Conservation (phyloP, 1,284 basidiomycete species). For the Tilletia setariae region DNA sequence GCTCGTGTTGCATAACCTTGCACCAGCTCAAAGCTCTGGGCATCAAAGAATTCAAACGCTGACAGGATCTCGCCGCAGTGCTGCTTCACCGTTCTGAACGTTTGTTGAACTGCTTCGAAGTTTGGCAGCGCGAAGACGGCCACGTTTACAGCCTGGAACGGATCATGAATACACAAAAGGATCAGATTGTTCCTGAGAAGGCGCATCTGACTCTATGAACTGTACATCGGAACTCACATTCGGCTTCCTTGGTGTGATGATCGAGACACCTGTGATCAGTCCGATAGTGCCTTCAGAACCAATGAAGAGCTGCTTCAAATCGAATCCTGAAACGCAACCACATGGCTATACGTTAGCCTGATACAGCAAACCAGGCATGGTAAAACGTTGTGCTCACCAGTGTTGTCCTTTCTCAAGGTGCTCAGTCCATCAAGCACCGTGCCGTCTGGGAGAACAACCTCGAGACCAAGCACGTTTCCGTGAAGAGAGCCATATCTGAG, state of each 20-base stretch:
- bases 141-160: slow-evolving; percentile 56
- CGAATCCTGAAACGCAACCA: slow-evolving; percentile 66
- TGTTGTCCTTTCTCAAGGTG: slow-evolving; percentile 90
- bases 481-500: slow-evolving; percentile 93
- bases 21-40: slow-evolving; percentile 79
- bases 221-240: slow-evolving; percentile 56
- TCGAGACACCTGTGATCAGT: slow-evolving; percentile 89
- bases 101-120: slow-evolving; percentile 61
- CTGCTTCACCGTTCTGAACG: slow-evolving; percentile 62
- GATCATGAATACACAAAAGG: background rate
- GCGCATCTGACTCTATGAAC: background rate
- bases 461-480: slow-evolving; percentile 91
- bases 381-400: no score
- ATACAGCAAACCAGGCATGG: no score
- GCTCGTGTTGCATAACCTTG: slow-evolving; percentile 61
- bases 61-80: slow-evolving; percentile 92
- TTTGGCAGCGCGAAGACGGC: slow-evolving; percentile 62
- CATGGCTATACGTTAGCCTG: background rate
- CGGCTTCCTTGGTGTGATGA: slow-evolving; percentile 87
- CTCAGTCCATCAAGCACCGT: slow-evolving; percentile 62
- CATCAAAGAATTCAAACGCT: slow-evolving; percentile 95
- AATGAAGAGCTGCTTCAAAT: slow-evolving; percentile 97
- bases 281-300: slow-evolving; percentile 95
- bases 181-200: background rate
- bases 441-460: slow-evolving; percentile 92